A percentile compares a stretch with the other conserved stretches of the same genome.
These are phyloP conservation scores for Adansonia grandidieri DNA, from an alignment of 441 rosid species.

Conservation along the genomic window DNA sequence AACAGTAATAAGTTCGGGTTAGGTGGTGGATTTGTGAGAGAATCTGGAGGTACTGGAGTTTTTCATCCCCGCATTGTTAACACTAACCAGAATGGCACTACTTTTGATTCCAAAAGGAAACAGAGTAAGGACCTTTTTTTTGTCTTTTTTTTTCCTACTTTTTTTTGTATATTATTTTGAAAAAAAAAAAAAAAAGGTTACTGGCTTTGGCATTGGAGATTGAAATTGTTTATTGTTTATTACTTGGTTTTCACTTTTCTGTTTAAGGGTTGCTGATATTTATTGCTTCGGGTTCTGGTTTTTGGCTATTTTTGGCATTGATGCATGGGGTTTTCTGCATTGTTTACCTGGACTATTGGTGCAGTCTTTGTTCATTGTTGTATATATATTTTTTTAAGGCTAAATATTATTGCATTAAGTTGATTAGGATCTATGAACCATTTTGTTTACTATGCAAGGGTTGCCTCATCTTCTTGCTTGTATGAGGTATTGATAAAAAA, in stretches of 20 bases:
- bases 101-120: constrained; percentile 28
- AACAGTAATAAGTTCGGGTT: constrained; percentile 14
- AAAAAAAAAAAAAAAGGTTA: neutral
- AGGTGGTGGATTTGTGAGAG: constrained; percentile 37
- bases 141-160: neutral
- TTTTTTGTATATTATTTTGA: neutral
- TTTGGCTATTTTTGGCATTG: constrained; percentile 11
- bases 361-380: neutral
- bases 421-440: no score
- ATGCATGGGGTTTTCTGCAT: constrained; percentile 17
- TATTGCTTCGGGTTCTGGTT: neutral
- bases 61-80: constrained; percentile 48
- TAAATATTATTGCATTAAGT: neutral
- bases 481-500: no score
- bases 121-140: constrained; percentile 34
- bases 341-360: neutral
- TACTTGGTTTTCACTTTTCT: neutral
- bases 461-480: no score
- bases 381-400: no score
- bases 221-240: neutral
- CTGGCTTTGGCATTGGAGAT: neutral
- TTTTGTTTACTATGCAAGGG: no score
- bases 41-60: constrained; percentile 58
- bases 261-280: neutral
- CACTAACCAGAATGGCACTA: neutral